A percentile compares a stretch with the other conserved stretches of the same genome.
Evolutionary conservation across 768 basidiomycete species (phyloP).

Genomic region (Strobilomyces dryophilus): DNA sequence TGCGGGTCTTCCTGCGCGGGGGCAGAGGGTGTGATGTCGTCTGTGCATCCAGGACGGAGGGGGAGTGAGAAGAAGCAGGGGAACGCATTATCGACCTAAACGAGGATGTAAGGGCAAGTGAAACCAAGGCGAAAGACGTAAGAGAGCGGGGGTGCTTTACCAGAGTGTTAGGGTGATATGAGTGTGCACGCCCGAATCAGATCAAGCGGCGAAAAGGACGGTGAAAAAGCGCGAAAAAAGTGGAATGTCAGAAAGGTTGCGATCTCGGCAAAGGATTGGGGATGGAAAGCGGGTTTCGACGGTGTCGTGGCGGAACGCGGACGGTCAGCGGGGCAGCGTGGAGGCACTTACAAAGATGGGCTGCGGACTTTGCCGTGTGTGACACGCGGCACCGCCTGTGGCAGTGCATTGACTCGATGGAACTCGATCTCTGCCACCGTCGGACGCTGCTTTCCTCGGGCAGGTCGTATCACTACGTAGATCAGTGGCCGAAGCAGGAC

Average conservation of each 20-base stretch:
- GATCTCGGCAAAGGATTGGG: conserved; percentile 18
- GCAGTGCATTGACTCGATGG: conserved; percentile 19
- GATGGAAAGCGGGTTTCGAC: conserved; percentile 2
- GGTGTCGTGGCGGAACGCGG: conserved; percentile 8
- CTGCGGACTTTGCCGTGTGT: conserved; percentile 27
- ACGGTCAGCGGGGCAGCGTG: conserved; percentile 20
- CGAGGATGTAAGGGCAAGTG: conserved; percentile 1
- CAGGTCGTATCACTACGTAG: conserved; percentile 65
- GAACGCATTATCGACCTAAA: conserved; percentile 43
- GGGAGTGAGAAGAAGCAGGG: conserved; percentile 33
- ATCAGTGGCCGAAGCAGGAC: conserved; percentile 51
- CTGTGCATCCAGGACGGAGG: conserved; percentile 29
- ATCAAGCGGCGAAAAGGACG: conserved; percentile 23
- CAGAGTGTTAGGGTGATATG: conserved; percentile 31
- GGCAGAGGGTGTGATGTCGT: conserved; percentile 31
- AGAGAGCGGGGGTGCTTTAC: conserved; percentile 28
- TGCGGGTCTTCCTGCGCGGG: conserved; percentile 34
- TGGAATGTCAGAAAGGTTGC: neutral
- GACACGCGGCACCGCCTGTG: conserved; percentile 22
- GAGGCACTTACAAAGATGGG: conserved; percentile 26
- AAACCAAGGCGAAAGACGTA: conserved; percentile 21
- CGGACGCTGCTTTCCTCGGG: conserved; percentile 53
- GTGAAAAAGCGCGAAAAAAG: conserved; percentile 20
- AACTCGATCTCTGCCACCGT: conserved; percentile 36
- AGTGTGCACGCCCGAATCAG: conserved; percentile 19